Evolutionary conservation across 2,329 filamentous ascomycete species (phyloP).

Genomic region (Verticillium nonalfalfae): DNA sequence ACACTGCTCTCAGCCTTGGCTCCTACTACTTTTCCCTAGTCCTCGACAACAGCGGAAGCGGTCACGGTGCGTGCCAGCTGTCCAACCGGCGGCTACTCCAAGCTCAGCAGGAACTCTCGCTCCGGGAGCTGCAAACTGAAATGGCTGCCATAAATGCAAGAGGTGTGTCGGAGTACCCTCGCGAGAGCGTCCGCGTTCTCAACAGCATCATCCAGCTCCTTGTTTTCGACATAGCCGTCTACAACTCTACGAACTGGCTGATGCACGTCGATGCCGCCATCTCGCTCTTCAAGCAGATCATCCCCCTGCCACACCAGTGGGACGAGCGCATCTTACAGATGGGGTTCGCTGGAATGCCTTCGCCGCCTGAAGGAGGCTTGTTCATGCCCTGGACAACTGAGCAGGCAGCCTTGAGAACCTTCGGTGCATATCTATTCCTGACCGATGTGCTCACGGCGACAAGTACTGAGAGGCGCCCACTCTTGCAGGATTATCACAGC

Average conservation of each 20-base stretch:
- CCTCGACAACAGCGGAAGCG: conserved; percentile 22
- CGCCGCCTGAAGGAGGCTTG: neutral
- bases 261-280: conserved; percentile 43
- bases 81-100: conserved; percentile 32
- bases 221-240: conserved; percentile 42
- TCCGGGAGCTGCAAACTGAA: conserved; percentile 36
- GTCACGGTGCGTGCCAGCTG: conserved; percentile 9
- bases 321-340: conserved; percentile 22
- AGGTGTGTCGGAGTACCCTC: conserved; percentile 20
- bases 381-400: conserved; percentile 32
- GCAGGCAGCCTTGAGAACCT: conserved; percentile 41
- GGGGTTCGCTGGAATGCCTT: conserved; percentile 1
- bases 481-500: conserved; percentile 33
- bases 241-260: conserved; percentile 40
- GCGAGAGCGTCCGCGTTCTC: conserved; percentile 32
- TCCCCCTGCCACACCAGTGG: conserved; percentile 30
- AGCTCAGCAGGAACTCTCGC: conserved; percentile 34
- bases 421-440: conserved; percentile 37
- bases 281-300: conserved; percentile 39
- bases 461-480: conserved; percentile 32
- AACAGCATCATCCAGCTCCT: conserved; percentile 47
- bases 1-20: conserved; percentile 48
- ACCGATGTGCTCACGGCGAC: conserved; percentile 45
- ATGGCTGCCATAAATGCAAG: conserved; percentile 27
- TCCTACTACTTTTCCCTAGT: conserved; percentile 50